These are phyloP conservation scores for Phytophthora fragariaefolia DNA, from an alignment of 352 stramenopile species.

Conservation along the genomic window DNA sequence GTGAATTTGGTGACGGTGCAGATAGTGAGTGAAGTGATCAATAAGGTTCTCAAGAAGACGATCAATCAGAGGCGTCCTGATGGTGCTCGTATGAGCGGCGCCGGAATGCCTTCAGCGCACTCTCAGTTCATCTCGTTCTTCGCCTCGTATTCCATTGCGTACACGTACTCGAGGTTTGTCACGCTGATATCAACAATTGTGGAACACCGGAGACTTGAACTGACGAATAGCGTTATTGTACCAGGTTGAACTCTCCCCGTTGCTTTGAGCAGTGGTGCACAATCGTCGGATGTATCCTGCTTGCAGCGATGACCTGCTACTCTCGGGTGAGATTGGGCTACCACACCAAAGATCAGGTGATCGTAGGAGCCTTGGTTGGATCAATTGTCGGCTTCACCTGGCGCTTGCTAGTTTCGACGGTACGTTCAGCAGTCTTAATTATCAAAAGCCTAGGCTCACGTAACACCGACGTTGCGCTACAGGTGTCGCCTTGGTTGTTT, in stretches of 20 bases:
- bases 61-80: constrained; percentile 74
- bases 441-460: background rate
- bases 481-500: constrained; percentile 64
- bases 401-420: constrained; percentile 27
- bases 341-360: constrained; percentile 75
- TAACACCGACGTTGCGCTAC: background rate
- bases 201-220: constrained; percentile 9
- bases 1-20: constrained; percentile 23
- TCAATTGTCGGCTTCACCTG: constrained; percentile 23
- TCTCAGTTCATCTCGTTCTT: constrained; percentile 86
- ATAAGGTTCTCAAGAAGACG: constrained; percentile 79
- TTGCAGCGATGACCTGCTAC: constrained; percentile 63
- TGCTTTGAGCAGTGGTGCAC: constrained; percentile 65
- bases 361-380: constrained; percentile 59
- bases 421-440: constrained; percentile 9
- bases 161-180: constrained; percentile 63
- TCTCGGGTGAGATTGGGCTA: constrained; percentile 80
- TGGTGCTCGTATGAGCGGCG: constrained; percentile 61
- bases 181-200: constrained; percentile 4
- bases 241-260: constrained; percentile 58
- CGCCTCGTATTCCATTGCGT: constrained; percentile 64
- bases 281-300: constrained; percentile 50
- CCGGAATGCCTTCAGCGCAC: constrained; percentile 81
- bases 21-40: constrained; percentile 73
- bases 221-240: constrained; percentile 7